These are phyloP conservation scores for Candolleomyces efflorescens DNA, from an alignment of 768 basidiomycete species.

Conservation along the genomic window DNA sequence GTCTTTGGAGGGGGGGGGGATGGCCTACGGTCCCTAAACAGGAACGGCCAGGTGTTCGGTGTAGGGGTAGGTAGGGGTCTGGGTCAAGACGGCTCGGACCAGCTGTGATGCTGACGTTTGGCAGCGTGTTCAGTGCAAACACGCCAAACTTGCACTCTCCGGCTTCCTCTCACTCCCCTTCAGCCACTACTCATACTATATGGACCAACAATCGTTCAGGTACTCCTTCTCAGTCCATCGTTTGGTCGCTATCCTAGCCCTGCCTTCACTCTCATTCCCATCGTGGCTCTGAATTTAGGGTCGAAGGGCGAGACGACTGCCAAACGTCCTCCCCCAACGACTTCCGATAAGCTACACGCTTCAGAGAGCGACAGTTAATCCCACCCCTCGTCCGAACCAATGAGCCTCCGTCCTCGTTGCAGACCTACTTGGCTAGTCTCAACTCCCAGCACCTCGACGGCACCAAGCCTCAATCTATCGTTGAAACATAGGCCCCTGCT, in stretches of 20 bases:
- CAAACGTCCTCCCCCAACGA: constrained; percentile 15
- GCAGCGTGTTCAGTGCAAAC: no score
- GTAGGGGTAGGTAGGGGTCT: no score
- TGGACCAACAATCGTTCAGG: constrained; percentile 38
- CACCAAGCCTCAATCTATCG: constrained; percentile 21
- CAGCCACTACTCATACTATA: no score
- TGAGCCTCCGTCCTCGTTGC: constrained; percentile 23
- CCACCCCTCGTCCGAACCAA: constrained; percentile 28
- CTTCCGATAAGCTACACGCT: constrained; percentile 21
- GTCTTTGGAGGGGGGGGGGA: no score
- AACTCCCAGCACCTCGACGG: constrained; percentile 27
- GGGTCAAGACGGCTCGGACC: no score
- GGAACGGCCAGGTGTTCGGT: no score
- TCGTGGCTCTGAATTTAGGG: constrained; percentile 26
- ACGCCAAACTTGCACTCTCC: no score
- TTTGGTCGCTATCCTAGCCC: no score
- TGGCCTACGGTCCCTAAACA: no score
- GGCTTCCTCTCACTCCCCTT: no score
- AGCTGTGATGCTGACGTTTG: no score
- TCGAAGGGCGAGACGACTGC: constrained; percentile 35
- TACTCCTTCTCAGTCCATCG: no score
- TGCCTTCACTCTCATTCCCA: neutral
- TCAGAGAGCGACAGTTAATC: constrained; percentile 18
- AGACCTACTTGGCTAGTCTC: constrained; percentile 32
- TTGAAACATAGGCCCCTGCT: constrained; percentile 28